Evolutionary conservation across 1,284 basidiomycete genomes (phyloP), one percentile per base, ranked within the genome.

Genomic region (Takashimella tepidaria): DNA sequence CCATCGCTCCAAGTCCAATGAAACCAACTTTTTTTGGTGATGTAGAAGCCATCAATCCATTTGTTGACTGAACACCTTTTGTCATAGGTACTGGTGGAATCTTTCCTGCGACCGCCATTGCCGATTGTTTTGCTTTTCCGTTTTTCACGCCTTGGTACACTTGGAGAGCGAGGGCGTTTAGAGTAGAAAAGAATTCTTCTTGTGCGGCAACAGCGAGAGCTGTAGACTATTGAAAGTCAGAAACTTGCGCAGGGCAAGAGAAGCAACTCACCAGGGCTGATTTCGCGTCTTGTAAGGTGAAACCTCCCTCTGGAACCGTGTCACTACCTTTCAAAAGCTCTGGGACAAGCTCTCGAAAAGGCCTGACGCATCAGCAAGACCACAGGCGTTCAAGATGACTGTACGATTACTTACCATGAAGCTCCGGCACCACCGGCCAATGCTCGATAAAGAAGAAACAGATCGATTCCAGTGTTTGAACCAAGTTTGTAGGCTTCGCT

Each of bases 1-100:
- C 60, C 60, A 61, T 61, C 6, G 54, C 50, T 1, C 60, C 60
- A 11, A 61, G 54, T 2, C 60, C 60, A 3, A 61, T 27, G 40
- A 59, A 57, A 13, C 53, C 60, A 25, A 61, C 53, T 43, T 58
- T 60, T 6, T 37, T 22, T 3, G 42, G 41, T 12, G 19, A 16
- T 5, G 23, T 25, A 5, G 44, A 25, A 16, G 44, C n/a, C 3
- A 24, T n/a, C 1, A 2, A 6, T 5, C n/a, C 44, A 6, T 21
- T 45, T 24, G 24, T 20, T 10, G 19, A 4, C 20, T 13, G 23
- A 19, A 20, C 22, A 5, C 37, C 26, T 21, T 37, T 41, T 13
- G 37, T 1, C n/a, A 22, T 8, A 12, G 40, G 37, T 49, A 5
- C 48, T 24, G 41, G 3, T 26, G 40, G 13, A 24, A 24, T 11